Conservation (phyloP, 2,329 filamentous ascomycete species). For the Diaporthe batatas region DNA sequence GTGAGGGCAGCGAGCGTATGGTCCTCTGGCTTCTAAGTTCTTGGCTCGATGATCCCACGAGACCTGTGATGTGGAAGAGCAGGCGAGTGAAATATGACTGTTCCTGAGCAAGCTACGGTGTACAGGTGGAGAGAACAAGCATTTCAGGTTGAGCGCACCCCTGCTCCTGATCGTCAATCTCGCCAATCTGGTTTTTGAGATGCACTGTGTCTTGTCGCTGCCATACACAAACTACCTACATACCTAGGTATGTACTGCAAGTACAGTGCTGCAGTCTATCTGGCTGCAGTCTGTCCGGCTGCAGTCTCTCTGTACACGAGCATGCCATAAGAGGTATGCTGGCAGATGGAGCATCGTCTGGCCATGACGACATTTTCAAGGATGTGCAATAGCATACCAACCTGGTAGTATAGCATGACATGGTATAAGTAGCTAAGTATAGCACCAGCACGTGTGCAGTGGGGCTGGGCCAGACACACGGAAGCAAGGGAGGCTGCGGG, state of each 20-base stretch:
- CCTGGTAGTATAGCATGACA: neutral
- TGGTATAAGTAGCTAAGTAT: neutral
- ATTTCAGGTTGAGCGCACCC: neutral
- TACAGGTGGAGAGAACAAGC: neutral
- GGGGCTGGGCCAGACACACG: conserved; percentile 13
- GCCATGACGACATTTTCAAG: neutral
- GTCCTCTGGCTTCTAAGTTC: neutral
- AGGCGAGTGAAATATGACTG: no score
- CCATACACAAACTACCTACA: neutral
- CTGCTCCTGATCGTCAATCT: neutral
- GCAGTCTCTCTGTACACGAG: no score
- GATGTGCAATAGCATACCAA: neutral
- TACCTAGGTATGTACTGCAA: no score
- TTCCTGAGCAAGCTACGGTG: no score
- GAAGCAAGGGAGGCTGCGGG: no score
- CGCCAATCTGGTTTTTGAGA: neutral
- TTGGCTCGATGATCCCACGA: neutral
- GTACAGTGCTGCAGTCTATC: neutral
- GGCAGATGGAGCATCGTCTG: neutral
- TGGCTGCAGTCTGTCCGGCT: no score
- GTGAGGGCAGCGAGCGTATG: neutral
- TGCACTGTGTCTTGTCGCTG: neutral
- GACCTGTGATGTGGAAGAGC: no score
- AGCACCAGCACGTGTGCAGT: conserved; percentile 17
- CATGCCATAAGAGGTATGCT: neutral